Percentiles rank a stretch among this genome's conserved stretches.
Conservation (phyloP, 2,329 filamentous ascomycete species). For the Alternaria hordeiaustralica region DNA sequence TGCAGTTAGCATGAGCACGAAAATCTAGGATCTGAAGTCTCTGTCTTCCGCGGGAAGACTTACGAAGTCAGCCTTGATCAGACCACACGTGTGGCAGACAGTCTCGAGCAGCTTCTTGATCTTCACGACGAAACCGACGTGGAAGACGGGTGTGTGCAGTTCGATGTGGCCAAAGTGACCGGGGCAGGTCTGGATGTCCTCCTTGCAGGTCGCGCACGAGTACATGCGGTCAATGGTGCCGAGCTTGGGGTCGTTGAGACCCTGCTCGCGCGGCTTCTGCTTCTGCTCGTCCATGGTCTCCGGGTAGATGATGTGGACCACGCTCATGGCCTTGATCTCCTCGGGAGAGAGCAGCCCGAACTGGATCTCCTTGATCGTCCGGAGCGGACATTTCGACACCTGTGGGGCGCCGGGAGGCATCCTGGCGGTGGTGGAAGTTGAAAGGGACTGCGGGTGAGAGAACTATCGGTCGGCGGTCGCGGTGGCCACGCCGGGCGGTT, state of each 20-base stretch:
- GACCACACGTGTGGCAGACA: conserved; percentile 98
- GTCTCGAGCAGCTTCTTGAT: conserved; percentile 99
- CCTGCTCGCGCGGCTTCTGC: conserved; percentile 85
- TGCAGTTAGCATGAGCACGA: conserved; percentile 62
- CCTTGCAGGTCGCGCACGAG: conserved; percentile 94
- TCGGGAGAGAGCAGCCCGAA: conserved; percentile 97
- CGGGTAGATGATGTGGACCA: conserved; percentile 94
- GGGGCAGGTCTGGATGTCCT: conserved; percentile 94
- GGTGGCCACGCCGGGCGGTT: conserved; percentile 40
- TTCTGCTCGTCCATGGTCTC: conserved; percentile 99
- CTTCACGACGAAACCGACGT: conserved; percentile 94
- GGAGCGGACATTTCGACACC: conserved; percentile 72
- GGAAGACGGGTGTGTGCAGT: conserved; percentile 93
- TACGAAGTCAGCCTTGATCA: conserved; percentile 97
- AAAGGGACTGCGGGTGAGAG: conserved; percentile 8
- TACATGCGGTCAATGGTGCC: conserved; percentile 96
- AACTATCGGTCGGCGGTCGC: conserved; percentile 31
- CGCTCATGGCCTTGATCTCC: conserved; percentile 99
- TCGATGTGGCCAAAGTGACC: conserved; percentile 99
- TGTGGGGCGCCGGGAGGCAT: conserved; percentile 93
- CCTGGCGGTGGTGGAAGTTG: conserved; percentile 31
- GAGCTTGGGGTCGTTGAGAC: conserved; percentile 93
- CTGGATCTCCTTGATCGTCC: conserved; percentile 98
- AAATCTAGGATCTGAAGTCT: conserved; percentile 54
- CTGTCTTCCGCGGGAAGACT: conserved; percentile 71